A percentile compares a stretch with the other conserved stretches of the same genome.
These are phyloP conservation scores for Glomus cerebriforme DNA, from an alignment of 192 early-diverging fungal species.

Conservation along the genomic window DNA sequence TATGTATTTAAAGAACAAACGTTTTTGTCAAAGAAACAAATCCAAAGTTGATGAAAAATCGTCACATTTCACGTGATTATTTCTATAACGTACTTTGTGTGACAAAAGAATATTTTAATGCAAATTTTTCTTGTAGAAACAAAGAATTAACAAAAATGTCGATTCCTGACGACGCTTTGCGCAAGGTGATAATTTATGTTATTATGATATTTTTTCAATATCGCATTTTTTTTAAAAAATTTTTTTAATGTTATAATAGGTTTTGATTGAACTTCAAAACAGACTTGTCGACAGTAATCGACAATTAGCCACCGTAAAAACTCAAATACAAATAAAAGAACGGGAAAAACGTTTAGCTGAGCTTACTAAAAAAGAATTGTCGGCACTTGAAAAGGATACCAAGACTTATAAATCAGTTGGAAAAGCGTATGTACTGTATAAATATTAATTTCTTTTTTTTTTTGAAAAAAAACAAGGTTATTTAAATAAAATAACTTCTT, in stretches of 20 bases:
- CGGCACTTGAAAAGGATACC: conserved; percentile 49
- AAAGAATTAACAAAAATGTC: not conserved
- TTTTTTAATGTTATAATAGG: conserved; percentile 32
- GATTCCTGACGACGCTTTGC: not conserved
- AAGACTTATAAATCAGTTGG: conserved; percentile 74
- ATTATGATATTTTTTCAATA: not conserved
- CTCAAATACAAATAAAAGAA: conserved; percentile 65
- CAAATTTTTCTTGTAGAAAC: too few relatives aligned
- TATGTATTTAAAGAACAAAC: not conserved
- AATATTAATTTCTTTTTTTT: not conserved
- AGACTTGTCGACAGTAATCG: conserved; percentile 62
- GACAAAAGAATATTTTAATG: too few relatives aligned
- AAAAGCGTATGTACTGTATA: conserved; percentile 61
- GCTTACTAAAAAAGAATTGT: conserved; percentile 69
- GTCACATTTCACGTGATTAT: too few relatives aligned
- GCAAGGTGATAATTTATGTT: not conserved
- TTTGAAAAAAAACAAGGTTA: not conserved
- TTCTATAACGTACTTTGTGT: too few relatives aligned
- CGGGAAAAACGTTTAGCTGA: conserved; percentile 68
- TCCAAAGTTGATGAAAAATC: too few relatives aligned
- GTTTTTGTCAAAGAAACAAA: too few relatives aligned
- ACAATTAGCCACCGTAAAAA: conserved; percentile 60
- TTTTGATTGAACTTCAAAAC: conserved; percentile 67
- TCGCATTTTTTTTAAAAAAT: too few relatives aligned
- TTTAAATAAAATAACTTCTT: not conserved